These are phyloP conservation scores for Craterostigma plantagineum DNA, from an alignment of 257 asterid species.

Conservation along the genomic window DNA sequence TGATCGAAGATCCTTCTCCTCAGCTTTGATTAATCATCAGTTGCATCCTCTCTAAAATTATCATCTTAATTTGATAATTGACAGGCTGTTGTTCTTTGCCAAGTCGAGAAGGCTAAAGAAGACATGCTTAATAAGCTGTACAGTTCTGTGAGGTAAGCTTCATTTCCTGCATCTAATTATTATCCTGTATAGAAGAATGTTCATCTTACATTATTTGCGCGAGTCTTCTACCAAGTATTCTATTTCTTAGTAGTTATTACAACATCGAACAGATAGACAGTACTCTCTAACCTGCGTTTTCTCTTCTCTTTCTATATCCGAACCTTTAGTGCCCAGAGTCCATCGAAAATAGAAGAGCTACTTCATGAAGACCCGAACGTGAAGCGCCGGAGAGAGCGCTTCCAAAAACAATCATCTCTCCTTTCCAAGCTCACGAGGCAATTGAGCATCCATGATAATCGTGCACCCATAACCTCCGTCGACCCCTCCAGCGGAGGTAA, in stretches of 20 bases:
- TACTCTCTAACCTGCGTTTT: too few species aligned
- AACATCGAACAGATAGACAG: too few species aligned
- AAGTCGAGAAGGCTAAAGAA: constrained; percentile 79
- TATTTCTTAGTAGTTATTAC: too few species aligned
- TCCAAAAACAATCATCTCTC: constrained; percentile 54
- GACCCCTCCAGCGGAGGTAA: constrained; percentile 28
- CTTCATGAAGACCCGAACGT: constrained; percentile 71
- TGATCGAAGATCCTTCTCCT: not conserved
- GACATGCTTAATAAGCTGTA: constrained; percentile 74
- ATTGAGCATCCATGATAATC: constrained; percentile 59
- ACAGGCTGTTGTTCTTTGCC: constrained; percentile 82
- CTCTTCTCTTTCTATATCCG: constrained; percentile 6
- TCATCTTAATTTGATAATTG: constrained; percentile 6
- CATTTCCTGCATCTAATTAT: too few species aligned
- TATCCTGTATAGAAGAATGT: too few species aligned
- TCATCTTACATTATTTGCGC: too few species aligned
- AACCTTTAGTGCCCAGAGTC: constrained; percentile 40
- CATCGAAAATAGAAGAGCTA: constrained; percentile 53
- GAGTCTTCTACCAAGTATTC: too few species aligned
- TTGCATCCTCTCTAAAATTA: not conserved
- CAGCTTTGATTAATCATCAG: not conserved
- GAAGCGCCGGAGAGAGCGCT: constrained; percentile 47
- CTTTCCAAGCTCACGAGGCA: constrained; percentile 64
- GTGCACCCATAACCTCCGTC: constrained; percentile 47
- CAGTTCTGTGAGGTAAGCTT: constrained; percentile 55